A percentile compares a stretch with the other conserved stretches of the same genome.
Evolutionary conservation across 345 rosid genomes (phyloP).

Genomic region (Angophora floribunda): DNA sequence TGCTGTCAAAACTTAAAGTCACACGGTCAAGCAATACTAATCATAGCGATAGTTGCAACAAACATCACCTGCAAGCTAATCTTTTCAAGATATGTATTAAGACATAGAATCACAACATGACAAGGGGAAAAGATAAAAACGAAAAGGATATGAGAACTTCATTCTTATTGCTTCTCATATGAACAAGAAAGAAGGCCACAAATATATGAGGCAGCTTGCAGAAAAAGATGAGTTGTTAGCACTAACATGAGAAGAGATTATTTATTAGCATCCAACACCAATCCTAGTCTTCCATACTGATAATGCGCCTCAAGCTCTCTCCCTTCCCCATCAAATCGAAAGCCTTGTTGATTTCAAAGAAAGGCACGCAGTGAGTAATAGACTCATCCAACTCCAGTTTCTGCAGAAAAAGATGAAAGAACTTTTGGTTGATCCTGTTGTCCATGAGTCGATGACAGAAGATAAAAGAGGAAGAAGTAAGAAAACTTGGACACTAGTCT

Average conservation of each 20-base stretch:
- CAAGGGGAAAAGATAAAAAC: not conserved
- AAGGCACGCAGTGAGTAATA: conserved; percentile 24
- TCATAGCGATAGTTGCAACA: not conserved
- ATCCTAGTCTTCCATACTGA: conserved; percentile 13
- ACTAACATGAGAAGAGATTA: not conserved
- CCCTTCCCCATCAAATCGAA: conserved; percentile 30
- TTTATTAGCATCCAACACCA: not conserved
- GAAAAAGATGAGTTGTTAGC: not conserved
- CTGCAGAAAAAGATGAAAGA: conserved; percentile 1
- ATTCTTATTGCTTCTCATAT: not conserved
- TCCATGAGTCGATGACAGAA: not conserved
- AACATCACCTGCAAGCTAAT: not conserved
- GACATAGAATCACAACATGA: not conserved
- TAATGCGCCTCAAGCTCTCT: conserved; percentile 33
- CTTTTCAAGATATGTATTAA: not conserved
- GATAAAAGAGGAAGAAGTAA: not conserved
- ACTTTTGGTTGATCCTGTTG: not conserved
- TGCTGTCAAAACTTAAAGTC: not conserved
- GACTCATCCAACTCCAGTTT: conserved; percentile 38
- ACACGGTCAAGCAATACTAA: not conserved
- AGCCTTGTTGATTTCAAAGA: conserved; percentile 36
- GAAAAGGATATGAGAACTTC: not conserved
- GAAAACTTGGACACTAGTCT: not conserved
- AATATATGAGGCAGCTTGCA: not conserved
- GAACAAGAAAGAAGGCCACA: not conserved